These are phyloP conservation scores for Vanrija humicola DNA, from an alignment of 1,284 basidiomycete genomes.

Conservation along the genomic window DNA sequence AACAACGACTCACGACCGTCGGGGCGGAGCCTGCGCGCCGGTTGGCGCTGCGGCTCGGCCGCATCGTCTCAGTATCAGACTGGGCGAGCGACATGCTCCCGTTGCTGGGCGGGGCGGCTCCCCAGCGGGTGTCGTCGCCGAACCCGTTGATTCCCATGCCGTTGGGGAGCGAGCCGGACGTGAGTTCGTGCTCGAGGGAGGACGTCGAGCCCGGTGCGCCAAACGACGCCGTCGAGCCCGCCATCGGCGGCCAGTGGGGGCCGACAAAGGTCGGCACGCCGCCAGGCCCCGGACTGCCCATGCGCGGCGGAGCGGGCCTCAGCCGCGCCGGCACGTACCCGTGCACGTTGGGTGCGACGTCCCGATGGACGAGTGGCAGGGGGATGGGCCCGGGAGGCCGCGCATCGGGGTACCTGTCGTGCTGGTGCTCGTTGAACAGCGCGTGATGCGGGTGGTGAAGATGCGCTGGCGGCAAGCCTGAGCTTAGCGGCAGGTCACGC, in stretches of 20 bases:
- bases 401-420: not conserved
- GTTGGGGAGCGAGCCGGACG: too few species aligned
- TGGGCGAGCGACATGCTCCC: not conserved
- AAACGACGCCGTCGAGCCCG: too few species aligned
- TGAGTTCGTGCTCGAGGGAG: too few species aligned
- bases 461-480: not conserved
- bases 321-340: conserved; percentile 6
- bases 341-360: not conserved
- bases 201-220: too few species aligned
- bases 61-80: not conserved
- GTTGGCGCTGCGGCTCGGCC: not conserved
- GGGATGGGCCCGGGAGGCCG: not conserved
- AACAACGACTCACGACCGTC: not conserved
- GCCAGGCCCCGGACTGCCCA: not conserved
- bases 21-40: conserved; percentile 2
- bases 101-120: not conserved
- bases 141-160: too few species aligned
- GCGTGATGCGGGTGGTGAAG: not conserved
- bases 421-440: not conserved
- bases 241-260: too few species aligned
- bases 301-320: conserved; percentile 1
- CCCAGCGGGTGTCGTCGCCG: too few species aligned
- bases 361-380: not conserved
- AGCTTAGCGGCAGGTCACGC: not conserved
- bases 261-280: too few species aligned